These are phyloP conservation scores for Megacollybia platyphylla DNA, from an alignment of 1,284 basidiomycete genomes.

Conservation along the genomic window DNA sequence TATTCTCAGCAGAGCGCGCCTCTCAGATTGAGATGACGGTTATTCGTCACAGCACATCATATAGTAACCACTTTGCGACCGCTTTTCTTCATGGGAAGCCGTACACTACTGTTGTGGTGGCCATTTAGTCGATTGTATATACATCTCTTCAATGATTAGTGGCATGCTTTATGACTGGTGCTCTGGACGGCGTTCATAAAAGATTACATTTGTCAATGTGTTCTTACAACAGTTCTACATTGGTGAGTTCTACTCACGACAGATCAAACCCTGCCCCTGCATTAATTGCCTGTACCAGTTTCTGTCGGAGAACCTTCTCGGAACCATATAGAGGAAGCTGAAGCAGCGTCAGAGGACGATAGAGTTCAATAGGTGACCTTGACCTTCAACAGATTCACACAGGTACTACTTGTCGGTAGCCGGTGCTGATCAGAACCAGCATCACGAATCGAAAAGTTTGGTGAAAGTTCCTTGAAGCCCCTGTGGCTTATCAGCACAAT, in stretches of 20 bases:
- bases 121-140: too few species aligned
- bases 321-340: constrained; percentile 61
- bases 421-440: constrained; percentile 62
- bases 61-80: too few species aligned
- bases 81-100: too few species aligned
- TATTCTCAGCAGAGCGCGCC: too few species aligned
- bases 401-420: constrained; percentile 74
- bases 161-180: too few species aligned
- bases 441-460: constrained; percentile 78
- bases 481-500: constrained; percentile 20
- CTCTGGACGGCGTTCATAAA: too few species aligned
- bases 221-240: background rate
- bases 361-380: background rate
- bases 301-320: constrained; percentile 52
- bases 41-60: too few species aligned
- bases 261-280: constrained; percentile 84
- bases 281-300: constrained; percentile 79
- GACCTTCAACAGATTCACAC: constrained; percentile 80
- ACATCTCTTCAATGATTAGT: too few species aligned
- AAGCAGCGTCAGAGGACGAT: background rate
- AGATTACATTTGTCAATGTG: too few species aligned
- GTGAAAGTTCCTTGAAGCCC: constrained; percentile 81
- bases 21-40: too few species aligned
- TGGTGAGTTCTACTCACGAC: constrained; percentile 28
- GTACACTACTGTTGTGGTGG: too few species aligned